Conservation (phyloP, 2,329 filamentous ascomycete genomes). For the Phoma sp. region DNA sequence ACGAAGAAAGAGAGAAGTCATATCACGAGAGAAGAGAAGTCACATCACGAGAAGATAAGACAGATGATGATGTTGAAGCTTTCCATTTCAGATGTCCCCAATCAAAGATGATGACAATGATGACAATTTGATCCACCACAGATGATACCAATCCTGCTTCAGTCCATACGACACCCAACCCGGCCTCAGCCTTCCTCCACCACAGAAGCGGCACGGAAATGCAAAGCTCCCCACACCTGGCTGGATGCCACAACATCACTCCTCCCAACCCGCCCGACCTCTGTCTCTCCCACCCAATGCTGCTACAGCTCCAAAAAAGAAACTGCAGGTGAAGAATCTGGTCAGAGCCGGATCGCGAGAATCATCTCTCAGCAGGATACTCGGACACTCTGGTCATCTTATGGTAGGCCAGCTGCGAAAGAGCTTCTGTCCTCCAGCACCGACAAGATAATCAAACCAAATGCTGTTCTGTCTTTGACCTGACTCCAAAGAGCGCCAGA, state of each 20-base stretch:
- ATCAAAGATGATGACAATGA: no score
- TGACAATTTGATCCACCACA: no score
- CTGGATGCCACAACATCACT: constrained; percentile 4
- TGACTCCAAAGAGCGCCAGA: not conserved
- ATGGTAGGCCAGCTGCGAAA: constrained; percentile 6
- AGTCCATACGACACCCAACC: no score
- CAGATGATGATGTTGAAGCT: no score
- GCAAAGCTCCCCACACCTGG: constrained; percentile 1
- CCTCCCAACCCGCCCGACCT: not conserved
- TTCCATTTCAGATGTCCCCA: no score
- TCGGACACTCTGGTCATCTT: constrained; percentile 5
- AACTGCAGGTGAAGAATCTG: constrained; percentile 7
- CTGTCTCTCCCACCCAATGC: constrained; percentile 8
- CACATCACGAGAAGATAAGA: no score
- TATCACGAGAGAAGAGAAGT: no score
- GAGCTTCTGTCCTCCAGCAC: constrained; percentile 10
- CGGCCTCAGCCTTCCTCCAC: not conserved
- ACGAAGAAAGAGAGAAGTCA: no score
- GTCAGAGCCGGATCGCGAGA: constrained; percentile 7
- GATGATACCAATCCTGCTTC: no score
- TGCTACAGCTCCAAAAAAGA: constrained; percentile 2
- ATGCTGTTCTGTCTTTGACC: no score
- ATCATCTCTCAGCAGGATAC: constrained; percentile 1
- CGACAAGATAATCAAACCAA: not conserved
- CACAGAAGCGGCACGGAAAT: constrained; percentile 1